Evolutionary conservation across 805 yeast species (phyloP).

Genomic region (Huiozyma naganishii): DNA sequence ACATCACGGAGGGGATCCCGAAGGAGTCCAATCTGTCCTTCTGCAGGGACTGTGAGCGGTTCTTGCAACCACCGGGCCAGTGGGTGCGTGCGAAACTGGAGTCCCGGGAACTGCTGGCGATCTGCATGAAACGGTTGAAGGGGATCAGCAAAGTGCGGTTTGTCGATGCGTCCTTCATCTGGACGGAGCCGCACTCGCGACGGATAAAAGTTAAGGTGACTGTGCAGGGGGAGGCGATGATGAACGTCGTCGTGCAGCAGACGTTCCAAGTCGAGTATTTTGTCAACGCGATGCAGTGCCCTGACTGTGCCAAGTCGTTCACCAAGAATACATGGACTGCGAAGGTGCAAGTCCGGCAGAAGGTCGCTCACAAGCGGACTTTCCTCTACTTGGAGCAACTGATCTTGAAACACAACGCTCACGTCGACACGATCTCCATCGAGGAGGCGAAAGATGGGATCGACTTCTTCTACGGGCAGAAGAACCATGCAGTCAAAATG

Average conservation of each 20-base stretch:
- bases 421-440: conserved; percentile 84
- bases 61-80: conserved; percentile 86
- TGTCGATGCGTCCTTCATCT: conserved; percentile 86
- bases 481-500: conserved; percentile 90
- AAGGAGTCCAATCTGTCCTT: conserved; percentile 87
- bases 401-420: conserved; percentile 86
- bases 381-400: conserved; percentile 91
- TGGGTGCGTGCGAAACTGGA: conserved; percentile 90
- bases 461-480: conserved; percentile 82
- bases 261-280: conserved; percentile 87
- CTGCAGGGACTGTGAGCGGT: conserved; percentile 95
- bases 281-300: conserved; percentile 95
- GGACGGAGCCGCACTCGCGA: conserved; percentile 99
- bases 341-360: conserved; percentile 92
- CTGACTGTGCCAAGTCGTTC: conserved; percentile 95
- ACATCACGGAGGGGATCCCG: conserved; percentile 88
- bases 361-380: conserved; percentile 96
- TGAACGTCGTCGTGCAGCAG: conserved; percentile 85
- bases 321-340: conserved; percentile 98
- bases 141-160: conserved; percentile 80
- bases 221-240: conserved; percentile 93
- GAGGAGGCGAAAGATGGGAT: conserved; percentile 90
- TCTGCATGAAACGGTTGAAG: conserved; percentile 76
- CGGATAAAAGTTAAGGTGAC: conserved; percentile 84
- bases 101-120: conserved; percentile 82